Base-by-base conservation (phyloP, 2,329 filamentous ascomycete species). In the Penicillium glabrum region DNA sequence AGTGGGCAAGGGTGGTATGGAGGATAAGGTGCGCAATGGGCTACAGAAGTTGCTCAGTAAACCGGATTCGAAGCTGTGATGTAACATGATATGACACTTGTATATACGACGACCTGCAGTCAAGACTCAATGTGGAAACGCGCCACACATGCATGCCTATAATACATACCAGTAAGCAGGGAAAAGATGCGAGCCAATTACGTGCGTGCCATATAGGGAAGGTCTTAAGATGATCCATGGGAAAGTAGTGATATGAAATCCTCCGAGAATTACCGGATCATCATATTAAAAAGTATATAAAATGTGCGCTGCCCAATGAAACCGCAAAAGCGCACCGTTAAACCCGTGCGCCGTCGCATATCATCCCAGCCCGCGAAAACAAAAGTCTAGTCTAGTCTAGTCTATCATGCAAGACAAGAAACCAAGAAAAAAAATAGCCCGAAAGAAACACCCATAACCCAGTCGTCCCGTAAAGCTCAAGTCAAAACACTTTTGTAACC, bases 1-100 rank as follows among this genome's bases (percentile, higher is more conserved):
- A 58, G 90, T 91, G n/a, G 83, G 80, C 24, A 74, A 78, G 24
- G 90, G 88, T 27, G 81, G 75, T 16, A 77, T 78, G 75, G 70
- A 73, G 57, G 63, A 56, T 47, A 59, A 57, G 45, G 69, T 77
- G 50, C 62, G 85, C 26, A 69, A 70, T 35, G 87, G 86, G 1
- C 74, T 91, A 54, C 79, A 84, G 71, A 83, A 78, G 61, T 75
- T 90, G 65, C 63, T 82, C 35, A 74, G 81, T 35, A 63, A 48
- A 26, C 58, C 57, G 35, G 58, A 52, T 50, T 54, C 68, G 29
- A 73, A 71, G 60, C 58, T 75, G 58, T 75, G 58, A 66, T 13
- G 37, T 7, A 21, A 46, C 19, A 9, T 16, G 33, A 26, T 41
- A 16, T 5, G 19, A n/a, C 9, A 21, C 14, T 13, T 35, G 46